phyloP scores from a whole-genome alignment of 31 red algal genomes.

The Bonnemaisonia californica region DNA sequence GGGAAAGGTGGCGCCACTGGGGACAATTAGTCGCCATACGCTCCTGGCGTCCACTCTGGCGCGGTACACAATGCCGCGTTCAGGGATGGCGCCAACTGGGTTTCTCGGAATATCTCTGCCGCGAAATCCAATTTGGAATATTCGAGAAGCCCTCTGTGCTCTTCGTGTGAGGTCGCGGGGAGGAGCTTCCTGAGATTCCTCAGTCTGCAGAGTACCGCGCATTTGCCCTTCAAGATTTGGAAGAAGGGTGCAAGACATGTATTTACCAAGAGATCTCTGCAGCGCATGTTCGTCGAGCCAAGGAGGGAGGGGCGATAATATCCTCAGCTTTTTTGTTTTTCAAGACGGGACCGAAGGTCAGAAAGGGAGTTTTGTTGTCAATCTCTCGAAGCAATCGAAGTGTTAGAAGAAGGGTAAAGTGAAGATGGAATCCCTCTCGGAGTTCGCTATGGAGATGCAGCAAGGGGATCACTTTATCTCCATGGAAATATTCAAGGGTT shows the following conservation, averaged over 20 bases:
- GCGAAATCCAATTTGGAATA: conserved; percentile 20
- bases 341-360: conserved; percentile 1
- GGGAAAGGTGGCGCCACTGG: not conserved
- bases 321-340: conserved; percentile 25
- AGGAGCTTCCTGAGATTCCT: conserved; percentile 2
- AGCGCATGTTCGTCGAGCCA: not conserved
- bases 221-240: conserved; percentile 19
- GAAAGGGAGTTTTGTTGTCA: conserved; percentile 36
- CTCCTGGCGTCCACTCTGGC: conserved; percentile 24
- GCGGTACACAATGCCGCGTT: not conserved
- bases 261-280: conserved; percentile 19
- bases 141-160: not conserved
- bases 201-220: conserved; percentile 32
- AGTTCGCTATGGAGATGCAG: conserved; percentile 32
- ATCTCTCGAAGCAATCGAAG: conserved; percentile 9
- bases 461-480: conserved; percentile 37
- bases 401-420: conserved; percentile 3
- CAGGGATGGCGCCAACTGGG: conserved; percentile 36
- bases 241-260: not conserved
- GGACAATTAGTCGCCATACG: not conserved
- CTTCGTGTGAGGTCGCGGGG: not conserved
- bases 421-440: conserved; percentile 20
- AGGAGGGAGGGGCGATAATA: not conserved
- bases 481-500: conserved; percentile 24
- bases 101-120: conserved; percentile 38